Evolutionary conservation across 495 filamentous ascomycete genomes (phyloP).

Genomic region (Aspergillus nanangensis): DNA sequence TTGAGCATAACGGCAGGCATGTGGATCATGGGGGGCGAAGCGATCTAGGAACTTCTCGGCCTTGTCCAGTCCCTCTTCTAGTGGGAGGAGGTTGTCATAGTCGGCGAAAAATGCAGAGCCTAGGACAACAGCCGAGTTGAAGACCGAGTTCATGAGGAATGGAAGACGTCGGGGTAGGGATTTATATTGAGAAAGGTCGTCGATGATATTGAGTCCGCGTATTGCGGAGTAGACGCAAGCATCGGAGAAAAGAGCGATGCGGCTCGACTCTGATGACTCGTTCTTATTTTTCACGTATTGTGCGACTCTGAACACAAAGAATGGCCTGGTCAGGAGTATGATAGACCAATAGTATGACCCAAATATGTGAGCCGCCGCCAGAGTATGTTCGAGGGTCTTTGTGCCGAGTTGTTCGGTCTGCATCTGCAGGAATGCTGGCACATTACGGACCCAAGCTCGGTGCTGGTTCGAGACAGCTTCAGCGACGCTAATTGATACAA

Average conservation of each 20-base stretch:
- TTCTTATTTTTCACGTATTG: constrained; percentile 37
- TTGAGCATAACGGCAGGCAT: constrained; percentile 59
- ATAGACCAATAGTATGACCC: constrained; percentile 71
- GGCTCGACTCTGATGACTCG: constrained; percentile 22
- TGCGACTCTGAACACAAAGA: constrained; percentile 57
- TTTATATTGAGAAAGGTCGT: constrained; percentile 50
- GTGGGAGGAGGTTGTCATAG: constrained; percentile 53
- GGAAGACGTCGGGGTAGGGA: constrained; percentile 66
- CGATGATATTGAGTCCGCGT: constrained; percentile 59
- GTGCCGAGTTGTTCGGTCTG: constrained; percentile 32
- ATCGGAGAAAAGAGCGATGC: constrained; percentile 62
- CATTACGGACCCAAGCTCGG: constrained; percentile 35
- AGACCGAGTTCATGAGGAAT: constrained; percentile 69
- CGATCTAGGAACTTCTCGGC: constrained; percentile 56
- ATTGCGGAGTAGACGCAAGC: constrained; percentile 66
- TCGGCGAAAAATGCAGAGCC: constrained; percentile 66
- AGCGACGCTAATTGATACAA: constrained; percentile 61
- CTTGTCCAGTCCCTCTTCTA: constrained; percentile 52
- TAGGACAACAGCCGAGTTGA: constrained; percentile 65
- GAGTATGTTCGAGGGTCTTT: constrained; percentile 47
- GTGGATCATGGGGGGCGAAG: constrained; percentile 59
- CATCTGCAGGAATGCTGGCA: constrained; percentile 29
- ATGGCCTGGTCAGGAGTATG: constrained; percentile 62
- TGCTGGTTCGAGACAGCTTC: constrained; percentile 61
- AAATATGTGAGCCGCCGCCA: constrained; percentile 64